These are phyloP conservation scores for Herpetomonas tarakana DNA, from an alignment of 208 protist species.

Conservation along the genomic window DNA sequence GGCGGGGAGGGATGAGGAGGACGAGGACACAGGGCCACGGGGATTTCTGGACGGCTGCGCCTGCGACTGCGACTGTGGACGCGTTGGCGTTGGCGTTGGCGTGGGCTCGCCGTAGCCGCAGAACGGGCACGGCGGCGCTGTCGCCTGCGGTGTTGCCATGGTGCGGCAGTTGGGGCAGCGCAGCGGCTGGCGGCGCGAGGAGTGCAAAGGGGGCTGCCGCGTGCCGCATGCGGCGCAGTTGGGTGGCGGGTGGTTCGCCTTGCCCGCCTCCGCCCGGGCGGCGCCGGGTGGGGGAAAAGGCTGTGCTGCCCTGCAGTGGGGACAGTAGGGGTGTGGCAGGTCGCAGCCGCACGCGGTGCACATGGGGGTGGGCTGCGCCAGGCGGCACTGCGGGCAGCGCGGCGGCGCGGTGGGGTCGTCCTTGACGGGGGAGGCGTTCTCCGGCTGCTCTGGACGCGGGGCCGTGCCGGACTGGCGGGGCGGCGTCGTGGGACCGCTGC, in stretches of 20 bases:
- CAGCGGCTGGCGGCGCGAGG: not conserved
- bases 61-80: too few species aligned
- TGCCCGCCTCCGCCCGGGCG: not conserved
- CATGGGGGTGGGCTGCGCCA: slow-evolving; percentile 1
- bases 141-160: not conserved
- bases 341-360: not conserved
- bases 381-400: slow-evolving; percentile 7
- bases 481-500: not conserved
- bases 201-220: not conserved
- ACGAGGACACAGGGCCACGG: too few species aligned
- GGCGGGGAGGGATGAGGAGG: too few species aligned
- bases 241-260: not conserved
- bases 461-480: not conserved
- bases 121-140: slow-evolving; percentile 11
- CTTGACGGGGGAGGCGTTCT: not conserved
- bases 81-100: not conserved
- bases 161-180: slow-evolving; percentile 6
- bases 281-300: not conserved
- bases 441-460: not conserved
- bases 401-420: slow-evolving; percentile 4
- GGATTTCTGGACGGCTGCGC: too few species aligned
- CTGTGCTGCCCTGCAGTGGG: not conserved
- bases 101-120: not conserved
- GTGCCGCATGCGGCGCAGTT: not conserved
- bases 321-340: not conserved